These are phyloP conservation scores for Irpex rosettiformis DNA, from an alignment of 1,284 basidiomycete species.

Conservation along the genomic window DNA sequence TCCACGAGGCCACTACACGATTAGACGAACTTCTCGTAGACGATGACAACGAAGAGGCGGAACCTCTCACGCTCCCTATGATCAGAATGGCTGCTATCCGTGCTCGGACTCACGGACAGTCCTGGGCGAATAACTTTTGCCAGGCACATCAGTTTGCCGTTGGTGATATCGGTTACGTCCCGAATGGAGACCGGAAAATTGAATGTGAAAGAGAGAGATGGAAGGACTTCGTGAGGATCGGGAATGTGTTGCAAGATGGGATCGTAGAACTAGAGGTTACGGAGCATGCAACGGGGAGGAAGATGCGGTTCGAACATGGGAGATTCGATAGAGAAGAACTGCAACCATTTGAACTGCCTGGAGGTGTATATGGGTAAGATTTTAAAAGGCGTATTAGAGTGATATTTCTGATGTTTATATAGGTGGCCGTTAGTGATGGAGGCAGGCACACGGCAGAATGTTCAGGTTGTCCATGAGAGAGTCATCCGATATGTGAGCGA, in stretches of 20 bases:
- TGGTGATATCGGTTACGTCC: constrained; percentile 47
- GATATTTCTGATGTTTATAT: too few relatives aligned
- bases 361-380: constrained; percentile 37
- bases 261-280: constrained; percentile 12
- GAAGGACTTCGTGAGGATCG: constrained; percentile 35
- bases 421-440: constrained; percentile 47
- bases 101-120: constrained; percentile 34
- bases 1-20: constrained; percentile 15
- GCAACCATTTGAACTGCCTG: constrained; percentile 27
- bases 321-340: constrained; percentile 21
- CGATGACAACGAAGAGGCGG: constrained; percentile 26
- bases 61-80: constrained; percentile 32
- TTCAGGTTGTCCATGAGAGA: constrained; percentile 36
- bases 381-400: too few relatives aligned
- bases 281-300: constrained; percentile 20
- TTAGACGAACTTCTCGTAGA: constrained; percentile 33
- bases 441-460: constrained; percentile 32
- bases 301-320: constrained; percentile 21
- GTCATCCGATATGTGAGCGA: constrained; percentile 28
- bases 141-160: constrained; percentile 36
- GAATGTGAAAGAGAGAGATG: not conserved
- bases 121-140: constrained; percentile 39
- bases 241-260: constrained; percentile 35
- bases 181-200: constrained; percentile 23
- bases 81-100: constrained; percentile 38